Percentiles rank a stretch among this genome's conserved stretches.
These are phyloP conservation scores for Mycena rosella DNA, from an alignment of 768 basidiomycete genomes.

Conservation along the genomic window DNA sequence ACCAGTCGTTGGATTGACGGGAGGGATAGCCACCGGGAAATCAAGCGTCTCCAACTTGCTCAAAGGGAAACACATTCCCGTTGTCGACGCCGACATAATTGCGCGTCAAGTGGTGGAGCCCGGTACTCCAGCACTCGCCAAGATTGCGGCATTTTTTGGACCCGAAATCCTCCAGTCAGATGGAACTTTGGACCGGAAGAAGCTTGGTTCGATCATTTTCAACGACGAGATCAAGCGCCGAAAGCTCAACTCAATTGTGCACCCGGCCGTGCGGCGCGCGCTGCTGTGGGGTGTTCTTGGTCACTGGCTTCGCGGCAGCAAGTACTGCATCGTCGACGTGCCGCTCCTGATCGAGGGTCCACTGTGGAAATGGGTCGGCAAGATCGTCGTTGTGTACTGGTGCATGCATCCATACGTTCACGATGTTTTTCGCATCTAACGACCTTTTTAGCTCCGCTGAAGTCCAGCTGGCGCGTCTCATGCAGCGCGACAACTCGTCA, in stretches of 20 bases:
- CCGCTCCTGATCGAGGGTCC: slow-evolving; percentile 93
- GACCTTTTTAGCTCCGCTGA: slow-evolving; percentile 72
- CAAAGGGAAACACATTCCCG: slow-evolving; percentile 73
- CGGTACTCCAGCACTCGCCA: slow-evolving; percentile 77
- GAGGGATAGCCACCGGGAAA: slow-evolving; percentile 97
- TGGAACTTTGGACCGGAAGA: slow-evolving; percentile 84
- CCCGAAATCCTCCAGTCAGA: slow-evolving; percentile 70
- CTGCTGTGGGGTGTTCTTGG: slow-evolving; percentile 78
- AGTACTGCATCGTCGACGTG: slow-evolving; percentile 88
- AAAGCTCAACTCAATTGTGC: slow-evolving; percentile 86
- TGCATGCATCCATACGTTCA: slow-evolving; percentile 49
- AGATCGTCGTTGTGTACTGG: slow-evolving; percentile 94
- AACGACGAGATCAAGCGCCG: slow-evolving; percentile 77
- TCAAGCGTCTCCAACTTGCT: slow-evolving; percentile 90
- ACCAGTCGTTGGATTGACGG: slow-evolving; percentile 93
- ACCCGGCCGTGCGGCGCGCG: slow-evolving; percentile 89
- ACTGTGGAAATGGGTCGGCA: slow-evolving; percentile 85
- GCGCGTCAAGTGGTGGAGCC: slow-evolving; percentile 90
- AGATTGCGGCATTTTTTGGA: slow-evolving; percentile 82
- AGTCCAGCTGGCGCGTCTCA: slow-evolving; percentile 87
- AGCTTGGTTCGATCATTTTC: slow-evolving; percentile 89
- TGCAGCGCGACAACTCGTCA: slow-evolving; percentile 77
- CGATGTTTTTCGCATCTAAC: neutral
- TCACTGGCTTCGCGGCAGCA: slow-evolving; percentile 84
- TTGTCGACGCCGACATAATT: slow-evolving; percentile 93